Percentiles rank a stretch among this genome's conserved stretches.
Conservation (phyloP, 2,329 filamentous ascomycete genomes). For the Fusarium metavorans region DNA sequence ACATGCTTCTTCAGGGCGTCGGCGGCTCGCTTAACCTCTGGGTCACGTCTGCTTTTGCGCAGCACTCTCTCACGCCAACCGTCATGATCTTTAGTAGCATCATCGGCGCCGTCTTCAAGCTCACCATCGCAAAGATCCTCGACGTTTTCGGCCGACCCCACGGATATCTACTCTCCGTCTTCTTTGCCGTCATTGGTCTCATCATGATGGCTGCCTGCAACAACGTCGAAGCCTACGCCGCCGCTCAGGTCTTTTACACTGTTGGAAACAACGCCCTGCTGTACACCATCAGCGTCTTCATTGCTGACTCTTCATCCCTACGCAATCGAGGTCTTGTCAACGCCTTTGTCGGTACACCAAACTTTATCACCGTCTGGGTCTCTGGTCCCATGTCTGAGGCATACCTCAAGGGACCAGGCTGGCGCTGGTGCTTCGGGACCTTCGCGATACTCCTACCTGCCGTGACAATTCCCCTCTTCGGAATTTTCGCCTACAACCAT, state of each 20-base stretch:
- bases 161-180: slow-evolving; percentile 66
- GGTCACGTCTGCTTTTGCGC: slow-evolving; percentile 60
- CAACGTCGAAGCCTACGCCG: slow-evolving; percentile 58
- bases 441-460: slow-evolving; percentile 69
- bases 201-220: slow-evolving; percentile 73
- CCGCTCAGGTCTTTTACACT: slow-evolving; percentile 73
- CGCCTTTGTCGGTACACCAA: slow-evolving; percentile 71
- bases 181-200: slow-evolving; percentile 62
- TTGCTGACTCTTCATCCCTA: slow-evolving; percentile 75
- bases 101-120: slow-evolving; percentile 68
- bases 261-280: slow-evolving; percentile 71
- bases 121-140: slow-evolving; percentile 73
- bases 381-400: slow-evolving; percentile 43
- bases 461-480: slow-evolving; percentile 44
- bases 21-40: slow-evolving; percentile 50
- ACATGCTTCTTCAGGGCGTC: slow-evolving; percentile 29
- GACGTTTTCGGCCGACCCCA: slow-evolving; percentile 74
- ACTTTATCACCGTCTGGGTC: slow-evolving; percentile 62
- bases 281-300: slow-evolving; percentile 73
- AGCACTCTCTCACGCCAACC: slow-evolving; percentile 64
- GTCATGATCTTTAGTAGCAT: slow-evolving; percentile 63
- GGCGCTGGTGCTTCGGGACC: slow-evolving; percentile 61
- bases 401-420: slow-evolving; percentile 42
- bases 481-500: slow-evolving; percentile 37
- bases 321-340: slow-evolving; percentile 63